Base-by-base conservation (phyloP, 805 yeast species). In the Wickerhamiella shivajii region DNA sequence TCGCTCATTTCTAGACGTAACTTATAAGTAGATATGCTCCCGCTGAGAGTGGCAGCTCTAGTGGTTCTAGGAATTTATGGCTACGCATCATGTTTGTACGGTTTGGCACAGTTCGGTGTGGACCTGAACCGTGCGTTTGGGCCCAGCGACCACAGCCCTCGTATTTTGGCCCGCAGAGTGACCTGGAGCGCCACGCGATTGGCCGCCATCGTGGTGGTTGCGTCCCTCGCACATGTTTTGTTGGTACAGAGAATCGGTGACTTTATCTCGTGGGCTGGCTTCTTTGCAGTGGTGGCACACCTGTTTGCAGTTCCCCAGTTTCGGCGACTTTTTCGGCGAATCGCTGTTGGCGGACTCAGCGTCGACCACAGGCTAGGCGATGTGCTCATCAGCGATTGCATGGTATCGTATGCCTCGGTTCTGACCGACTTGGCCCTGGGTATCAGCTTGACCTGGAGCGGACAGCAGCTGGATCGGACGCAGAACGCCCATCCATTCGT, bases 381-480 rank as follows among this genome's bases (percentile, higher is more conserved):
- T 50, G 78, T 87, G 24, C 55, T 90, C 29, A 52, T 85, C 10
- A 71, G 93, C 6, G 98, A 87, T 57, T 72, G 84, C 4, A 59
- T 90, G 29, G 77, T 92, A 0, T 83, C 95, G 0, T 83, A 77
- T 50, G 61, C 81, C 3, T 74, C 73, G 48, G 78, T 83, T 0
- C 46, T 81, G 30, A 74, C 78, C 29, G 97, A 90, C 53, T 56
- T 77, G 14, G 65, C 67, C 3, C 60, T 77, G 22, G 44, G 51
- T n/a, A 69, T 70, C 43, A 13, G 19, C 51, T 74, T 73, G 49
- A 78, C 83, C 0, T 46, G 80, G 29, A 74, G 78, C 28, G 97
- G 87, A 52, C 56, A 75, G 14, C 64, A 67, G 4, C 60, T 77
- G 24, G 42, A 49, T 18, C 69, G 70, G 43, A 66, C 79, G 50